Evolutionary conservation across 192 early-diverging fungal species (phyloP).

Genomic region (Gamsiella multidivaricata): DNA sequence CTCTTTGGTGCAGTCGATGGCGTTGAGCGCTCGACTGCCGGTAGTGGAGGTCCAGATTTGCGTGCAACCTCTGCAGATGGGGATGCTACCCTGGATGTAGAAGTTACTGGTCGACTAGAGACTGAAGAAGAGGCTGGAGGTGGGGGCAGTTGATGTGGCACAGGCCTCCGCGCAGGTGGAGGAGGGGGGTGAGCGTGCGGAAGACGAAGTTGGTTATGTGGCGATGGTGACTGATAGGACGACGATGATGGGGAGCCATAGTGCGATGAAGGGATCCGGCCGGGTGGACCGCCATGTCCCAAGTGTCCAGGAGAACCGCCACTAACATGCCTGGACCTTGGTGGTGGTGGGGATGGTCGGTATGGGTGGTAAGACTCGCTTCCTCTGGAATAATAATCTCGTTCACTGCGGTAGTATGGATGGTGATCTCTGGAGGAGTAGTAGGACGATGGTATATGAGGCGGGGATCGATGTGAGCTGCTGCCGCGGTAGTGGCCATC

Average conservation of each 20-base stretch:
- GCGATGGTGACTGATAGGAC: conserved; percentile 46
- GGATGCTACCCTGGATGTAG: not conserved
- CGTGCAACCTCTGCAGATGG: conserved; percentile 9
- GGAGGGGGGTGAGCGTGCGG: conserved; percentile 51
- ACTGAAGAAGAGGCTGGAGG: conserved; percentile 20
- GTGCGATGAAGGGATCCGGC: conserved; percentile 27
- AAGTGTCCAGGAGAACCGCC: conserved; percentile 37
- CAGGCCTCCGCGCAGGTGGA: conserved; percentile 43
- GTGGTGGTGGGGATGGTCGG: conserved; percentile 49
- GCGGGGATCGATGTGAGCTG: conserved; percentile 43
- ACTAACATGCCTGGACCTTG: conserved; percentile 45
- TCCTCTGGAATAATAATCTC: conserved; percentile 47
- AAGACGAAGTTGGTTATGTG: conserved; percentile 48
- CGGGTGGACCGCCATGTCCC: conserved; percentile 21
- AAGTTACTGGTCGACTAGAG: not conserved
- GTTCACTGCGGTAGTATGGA: conserved; percentile 39
- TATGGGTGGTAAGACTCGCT: conserved; percentile 44
- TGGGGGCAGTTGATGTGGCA: conserved; percentile 37
- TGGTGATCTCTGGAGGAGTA: conserved; percentile 46
- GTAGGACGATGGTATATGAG: conserved; percentile 37
- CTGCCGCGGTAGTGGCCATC: conserved; percentile 29
- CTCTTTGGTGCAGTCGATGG: not conserved
- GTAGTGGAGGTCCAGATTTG: conserved; percentile 3
- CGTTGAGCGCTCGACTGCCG: not conserved
- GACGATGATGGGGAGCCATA: conserved; percentile 28